Base-by-base conservation (phyloP, 1,284 basidiomycete genomes). In the Pascua guehoae region DNA sequence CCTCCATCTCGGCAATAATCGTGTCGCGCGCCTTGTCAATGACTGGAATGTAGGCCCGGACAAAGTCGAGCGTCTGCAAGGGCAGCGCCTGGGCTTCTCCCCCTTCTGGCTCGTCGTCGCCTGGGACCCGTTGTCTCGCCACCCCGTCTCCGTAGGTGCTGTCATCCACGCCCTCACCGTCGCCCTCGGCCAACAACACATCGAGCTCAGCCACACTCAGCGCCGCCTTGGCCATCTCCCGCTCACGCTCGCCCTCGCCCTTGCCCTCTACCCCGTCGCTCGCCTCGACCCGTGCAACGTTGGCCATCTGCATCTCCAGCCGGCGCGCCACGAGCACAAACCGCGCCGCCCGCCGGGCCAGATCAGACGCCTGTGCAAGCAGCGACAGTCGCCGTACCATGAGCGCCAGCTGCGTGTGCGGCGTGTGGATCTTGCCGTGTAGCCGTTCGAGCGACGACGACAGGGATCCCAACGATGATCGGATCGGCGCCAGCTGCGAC, bases 151-250 rank as follows among this genome's bases (percentile, higher is more conserved):
- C 16, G 17, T 47, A n/a, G n/a, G n/a, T n/a, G n/a, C n/a, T 12
- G 14, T 15, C 44, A 47, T 46, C 45, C 32, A 41, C 54, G 14
- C 45, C 49, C 32, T 37, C 41, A 2, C 41, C 48, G n/a, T n/a
- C 24, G 38, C 47, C 50, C 2, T 43, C 53, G 0, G 48, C 49
- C 15, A 63, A 46, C 17, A 63, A 46, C 10, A 51, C 38, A 32
- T 63, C 83, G 41, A 96, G 80, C 73, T 97, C 92, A 1, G 92
- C 89, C 5, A 95, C 85, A 43, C 86, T 92, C 63, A 96, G 78
- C 10, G 92, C 92, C 1, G 93, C 91, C 74, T 93, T 93, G 4
- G 91, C 87, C 64, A 95, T 85, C 12, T 85, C 84, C 7, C 90
- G 81, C 68, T 94, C 91, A 61, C 86, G 88, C 62, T 91, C 90